These are phyloP conservation scores for Tolypocladium tundrense DNA, from an alignment of 2,329 filamentous ascomycete species.

Conservation along the genomic window DNA sequence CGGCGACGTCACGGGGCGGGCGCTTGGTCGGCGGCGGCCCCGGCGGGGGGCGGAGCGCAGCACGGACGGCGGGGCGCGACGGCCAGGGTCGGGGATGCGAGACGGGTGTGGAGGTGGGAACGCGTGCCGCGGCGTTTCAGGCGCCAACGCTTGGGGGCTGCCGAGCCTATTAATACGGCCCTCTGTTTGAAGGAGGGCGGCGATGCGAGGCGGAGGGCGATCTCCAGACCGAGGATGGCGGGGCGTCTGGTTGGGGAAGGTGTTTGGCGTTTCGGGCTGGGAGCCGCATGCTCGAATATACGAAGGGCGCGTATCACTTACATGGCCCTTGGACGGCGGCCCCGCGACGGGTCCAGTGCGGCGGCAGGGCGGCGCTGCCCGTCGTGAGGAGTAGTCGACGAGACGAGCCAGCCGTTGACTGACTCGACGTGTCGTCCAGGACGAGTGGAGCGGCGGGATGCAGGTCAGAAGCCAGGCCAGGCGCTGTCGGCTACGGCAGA, in stretches of 20 bases:
- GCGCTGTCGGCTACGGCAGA: too few species aligned
- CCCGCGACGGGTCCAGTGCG: not conserved
- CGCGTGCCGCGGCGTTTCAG: slow-evolving; percentile 1
- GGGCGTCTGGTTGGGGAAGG: not conserved
- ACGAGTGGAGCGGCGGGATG: too few species aligned
- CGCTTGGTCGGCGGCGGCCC: slow-evolving; percentile 3
- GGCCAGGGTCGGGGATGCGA: slow-evolving; percentile 12
- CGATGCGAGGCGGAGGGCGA: not conserved
- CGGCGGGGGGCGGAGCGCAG: slow-evolving; percentile 13
- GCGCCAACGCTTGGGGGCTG: not conserved
- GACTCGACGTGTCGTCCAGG: too few species aligned
- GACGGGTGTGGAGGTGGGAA: slow-evolving; percentile 12
- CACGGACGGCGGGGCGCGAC: slow-evolving; percentile 9
- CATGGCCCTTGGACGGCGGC: not conserved
- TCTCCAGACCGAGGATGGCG: not conserved
- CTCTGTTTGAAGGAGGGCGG: not conserved
- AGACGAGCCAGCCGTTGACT: too few species aligned
- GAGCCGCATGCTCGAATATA: too few species aligned
- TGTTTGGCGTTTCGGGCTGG: not conserved
- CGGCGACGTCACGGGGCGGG: too few species aligned
- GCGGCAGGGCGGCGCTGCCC: too few species aligned
- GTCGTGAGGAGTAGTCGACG: too few species aligned
- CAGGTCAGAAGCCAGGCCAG: too few species aligned
- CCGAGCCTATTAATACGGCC: not conserved
- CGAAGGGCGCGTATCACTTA: not conserved